Evolutionary conservation across 495 filamentous ascomycete genomes (phyloP).

Genomic region (Trichoderma gamsii): DNA sequence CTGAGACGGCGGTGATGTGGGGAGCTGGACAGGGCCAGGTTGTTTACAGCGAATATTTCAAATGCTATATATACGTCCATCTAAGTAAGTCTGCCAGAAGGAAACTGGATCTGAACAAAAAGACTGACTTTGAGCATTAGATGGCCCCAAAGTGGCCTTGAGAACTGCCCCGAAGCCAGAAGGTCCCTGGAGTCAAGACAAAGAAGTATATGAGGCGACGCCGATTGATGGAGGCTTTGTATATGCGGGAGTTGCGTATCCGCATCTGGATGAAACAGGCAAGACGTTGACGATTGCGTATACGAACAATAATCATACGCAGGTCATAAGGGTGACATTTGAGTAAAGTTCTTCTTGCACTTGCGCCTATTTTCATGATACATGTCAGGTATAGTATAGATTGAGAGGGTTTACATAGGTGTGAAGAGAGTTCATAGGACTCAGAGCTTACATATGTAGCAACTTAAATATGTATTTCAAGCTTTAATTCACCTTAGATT

Average conservation of each 20-base stretch:
- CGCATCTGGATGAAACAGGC: slow-evolving; percentile 28
- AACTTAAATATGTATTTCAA: no score
- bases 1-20: slow-evolving; percentile 31
- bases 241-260: slow-evolving; percentile 31
- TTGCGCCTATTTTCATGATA: no score
- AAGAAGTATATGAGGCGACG: slow-evolving; percentile 27
- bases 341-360: not conserved
- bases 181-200: slow-evolving; percentile 33
- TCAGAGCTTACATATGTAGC: no score
- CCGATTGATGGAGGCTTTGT: slow-evolving; percentile 28
- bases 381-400: no score
- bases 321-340: slow-evolving; percentile 25
- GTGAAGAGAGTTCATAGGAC: no score
- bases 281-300: slow-evolving; percentile 27
- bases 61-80: slow-evolving; percentile 30
- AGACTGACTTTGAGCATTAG: slow-evolving; percentile 15
- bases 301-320: slow-evolving; percentile 34
- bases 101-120: not conserved
- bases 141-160: slow-evolving; percentile 21
- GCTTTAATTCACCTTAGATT: no score
- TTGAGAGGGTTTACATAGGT: no score
- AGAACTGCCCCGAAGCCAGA: slow-evolving; percentile 27
- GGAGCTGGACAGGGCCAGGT: slow-evolving; percentile 29
- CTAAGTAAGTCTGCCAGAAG: slow-evolving; percentile 21
- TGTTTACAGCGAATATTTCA: slow-evolving; percentile 27